Conservation (phyloP, 176 grass and related monocot genomes). For the Rhynchospora tenuis region DNA sequence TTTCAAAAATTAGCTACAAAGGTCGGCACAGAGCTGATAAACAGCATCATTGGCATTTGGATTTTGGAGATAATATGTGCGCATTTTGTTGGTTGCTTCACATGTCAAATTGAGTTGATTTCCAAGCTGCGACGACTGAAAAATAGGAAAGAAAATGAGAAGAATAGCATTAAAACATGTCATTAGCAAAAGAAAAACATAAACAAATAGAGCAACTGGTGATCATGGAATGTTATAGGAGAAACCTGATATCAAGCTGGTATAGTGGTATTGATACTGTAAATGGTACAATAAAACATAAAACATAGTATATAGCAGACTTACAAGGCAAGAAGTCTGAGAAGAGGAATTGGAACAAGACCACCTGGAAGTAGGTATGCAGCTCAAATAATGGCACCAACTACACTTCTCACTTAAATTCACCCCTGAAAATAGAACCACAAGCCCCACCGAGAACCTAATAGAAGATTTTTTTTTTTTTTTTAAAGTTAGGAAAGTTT, state of each 20-base stretch:
- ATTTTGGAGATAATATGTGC: slow-evolving; percentile 42
- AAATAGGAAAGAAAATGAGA: slow-evolving; percentile 4
- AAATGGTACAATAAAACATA: not conserved
- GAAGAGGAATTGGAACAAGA: slow-evolving; percentile 42
- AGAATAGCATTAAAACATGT: not conserved
- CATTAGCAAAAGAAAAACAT: not conserved
- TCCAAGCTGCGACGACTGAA: slow-evolving; percentile 47
- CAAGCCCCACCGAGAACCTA: slow-evolving; percentile 64
- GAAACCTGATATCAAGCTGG: not conserved
- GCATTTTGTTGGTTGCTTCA: slow-evolving; percentile 42
- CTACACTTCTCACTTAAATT: slow-evolving; percentile 63
- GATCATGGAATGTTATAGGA: not conserved
- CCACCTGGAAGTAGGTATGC: slow-evolving; percentile 84
- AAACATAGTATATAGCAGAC: not conserved
- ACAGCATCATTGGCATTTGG: slow-evolving; percentile 38
- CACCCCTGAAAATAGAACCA: slow-evolving; percentile 51
- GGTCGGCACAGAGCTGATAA: slow-evolving; percentile 50
- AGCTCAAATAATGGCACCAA: slow-evolving; percentile 93
- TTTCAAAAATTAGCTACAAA: slow-evolving; percentile 56
- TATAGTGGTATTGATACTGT: not conserved
- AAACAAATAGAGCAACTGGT: not conserved
- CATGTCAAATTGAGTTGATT: slow-evolving; percentile 69
- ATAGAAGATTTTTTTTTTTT: slow-evolving; percentile 7
- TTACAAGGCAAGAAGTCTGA: slow-evolving; percentile 53
- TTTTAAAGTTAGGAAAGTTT: not conserved